These are phyloP conservation scores for Penicillium verhagenii DNA, from an alignment of 495 filamentous ascomycete species.

Conservation along the genomic window DNA sequence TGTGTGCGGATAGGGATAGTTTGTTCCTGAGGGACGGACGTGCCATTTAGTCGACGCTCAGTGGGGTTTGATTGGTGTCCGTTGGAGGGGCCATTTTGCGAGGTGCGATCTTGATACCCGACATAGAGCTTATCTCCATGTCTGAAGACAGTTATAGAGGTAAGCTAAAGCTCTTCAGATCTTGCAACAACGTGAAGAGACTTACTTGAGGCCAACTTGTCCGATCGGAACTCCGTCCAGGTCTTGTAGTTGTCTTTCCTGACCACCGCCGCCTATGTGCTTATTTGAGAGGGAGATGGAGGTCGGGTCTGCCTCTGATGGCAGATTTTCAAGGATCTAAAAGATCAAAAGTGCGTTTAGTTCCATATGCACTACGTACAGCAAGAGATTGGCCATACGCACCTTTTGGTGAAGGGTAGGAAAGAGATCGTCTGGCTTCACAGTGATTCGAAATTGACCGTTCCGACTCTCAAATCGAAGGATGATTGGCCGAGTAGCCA, in stretches of 20 bases:
- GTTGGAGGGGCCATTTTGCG: constrained; percentile 50
- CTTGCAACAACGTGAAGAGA: background rate
- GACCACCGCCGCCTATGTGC: constrained; percentile 68
- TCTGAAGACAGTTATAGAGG: constrained; percentile 43
- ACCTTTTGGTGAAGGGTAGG: constrained; percentile 46
- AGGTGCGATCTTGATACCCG: constrained; percentile 61
- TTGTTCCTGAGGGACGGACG: constrained; percentile 68
- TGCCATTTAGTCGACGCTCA: constrained; percentile 66
- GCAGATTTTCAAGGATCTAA: constrained; percentile 63
- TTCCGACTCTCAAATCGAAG: constrained; percentile 56
- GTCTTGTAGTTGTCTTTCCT: constrained; percentile 65
- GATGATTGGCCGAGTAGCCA: constrained; percentile 47
- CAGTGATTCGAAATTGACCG: constrained; percentile 54
- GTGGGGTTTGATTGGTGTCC: constrained; percentile 42
- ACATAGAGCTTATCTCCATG: constrained; percentile 91
- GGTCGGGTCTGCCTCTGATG: constrained; percentile 66
- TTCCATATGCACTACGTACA: background rate
- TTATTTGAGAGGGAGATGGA: constrained; percentile 79
- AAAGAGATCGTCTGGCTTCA: constrained; percentile 47
- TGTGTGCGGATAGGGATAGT: constrained; percentile 61
- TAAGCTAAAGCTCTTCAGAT: background rate
- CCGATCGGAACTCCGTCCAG: constrained; percentile 66
- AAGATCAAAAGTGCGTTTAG: background rate
- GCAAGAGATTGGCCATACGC: background rate
- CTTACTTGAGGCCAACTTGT: constrained; percentile 70